A percentile compares a stretch with the other conserved stretches of the same genome.
phyloP scores from a whole-genome alignment of 768 basidiomycete species.

The Suillus variegatus region DNA sequence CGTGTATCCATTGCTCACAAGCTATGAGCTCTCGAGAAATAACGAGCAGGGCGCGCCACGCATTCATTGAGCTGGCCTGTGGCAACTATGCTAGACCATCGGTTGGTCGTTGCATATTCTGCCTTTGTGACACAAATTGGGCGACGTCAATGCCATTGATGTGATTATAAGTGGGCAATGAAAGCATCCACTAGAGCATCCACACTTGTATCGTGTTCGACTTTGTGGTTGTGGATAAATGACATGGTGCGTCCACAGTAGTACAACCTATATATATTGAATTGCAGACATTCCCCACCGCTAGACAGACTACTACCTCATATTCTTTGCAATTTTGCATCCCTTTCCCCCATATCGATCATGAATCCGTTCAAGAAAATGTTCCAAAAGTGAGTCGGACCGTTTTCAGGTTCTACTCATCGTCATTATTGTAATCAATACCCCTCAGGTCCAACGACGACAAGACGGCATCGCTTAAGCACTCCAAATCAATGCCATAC shows the following conservation, averaged over 20 bases:
- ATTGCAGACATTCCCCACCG: no score
- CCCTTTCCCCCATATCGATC: no score
- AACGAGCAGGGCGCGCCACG: not conserved
- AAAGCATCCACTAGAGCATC: not conserved
- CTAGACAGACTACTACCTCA: not conserved
- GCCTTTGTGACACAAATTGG: not conserved
- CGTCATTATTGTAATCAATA: not conserved
- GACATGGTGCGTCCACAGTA: not conserved
- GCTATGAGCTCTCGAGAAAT: not conserved
- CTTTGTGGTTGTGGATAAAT: not conserved
- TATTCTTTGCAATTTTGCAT: not conserved
- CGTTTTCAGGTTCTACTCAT: not conserved
- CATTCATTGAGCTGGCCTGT: not conserved
- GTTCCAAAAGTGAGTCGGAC: conserved; percentile 12
- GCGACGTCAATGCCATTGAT: not conserved
- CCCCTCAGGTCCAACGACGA: conserved; percentile 6
- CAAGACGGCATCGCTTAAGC: conserved; percentile 9
- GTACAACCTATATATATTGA: not conserved
- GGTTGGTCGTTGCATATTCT: not conserved
- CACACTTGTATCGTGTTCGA: not conserved
- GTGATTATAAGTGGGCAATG: not conserved
- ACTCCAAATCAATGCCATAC: conserved; percentile 17
- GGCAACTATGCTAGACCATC: not conserved
- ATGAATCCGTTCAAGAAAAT: not conserved
- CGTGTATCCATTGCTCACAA: no score